A percentile compares a stretch with the other conserved stretches of the same genome.
These are phyloP conservation scores for Nicotiana otophora DNA, from an alignment of 257 asterid genomes.

Conservation along the genomic window DNA sequence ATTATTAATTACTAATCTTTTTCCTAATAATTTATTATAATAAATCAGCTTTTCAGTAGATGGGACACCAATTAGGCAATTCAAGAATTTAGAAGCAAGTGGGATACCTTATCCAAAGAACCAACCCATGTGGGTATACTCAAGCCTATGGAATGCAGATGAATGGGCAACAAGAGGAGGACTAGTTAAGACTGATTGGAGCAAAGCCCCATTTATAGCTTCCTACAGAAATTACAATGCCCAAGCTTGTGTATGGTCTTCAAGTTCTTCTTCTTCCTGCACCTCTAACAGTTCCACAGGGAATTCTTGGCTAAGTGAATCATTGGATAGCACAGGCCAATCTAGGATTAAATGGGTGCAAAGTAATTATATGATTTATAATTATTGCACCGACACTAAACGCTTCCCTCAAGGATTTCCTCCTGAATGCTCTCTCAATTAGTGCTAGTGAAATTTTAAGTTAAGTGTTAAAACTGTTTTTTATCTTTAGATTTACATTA, in stretches of 20 bases:
- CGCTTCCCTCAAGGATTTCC: conserved; percentile 7
- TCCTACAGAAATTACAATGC: not conserved
- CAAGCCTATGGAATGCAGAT: conserved; percentile 5
- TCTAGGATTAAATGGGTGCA: conserved; percentile 8
- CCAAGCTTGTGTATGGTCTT: not conserved
- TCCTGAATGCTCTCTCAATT: not conserved
- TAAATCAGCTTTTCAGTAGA: not conserved
- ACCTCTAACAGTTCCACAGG: not conserved
- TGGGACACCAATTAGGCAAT: conserved; percentile 6
- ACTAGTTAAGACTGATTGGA: conserved; percentile 2
- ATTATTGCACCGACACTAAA: not conserved
- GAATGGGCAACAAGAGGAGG: conserved; percentile 9
- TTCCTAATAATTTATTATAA: not conserved
- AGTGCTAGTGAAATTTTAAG: not conserved
- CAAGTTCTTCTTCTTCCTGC: not conserved
- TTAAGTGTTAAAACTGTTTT: not conserved
- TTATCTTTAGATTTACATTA: not conserved
- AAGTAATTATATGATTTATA: not conserved
- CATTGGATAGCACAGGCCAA: not conserved
- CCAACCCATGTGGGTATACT: conserved; percentile 3
- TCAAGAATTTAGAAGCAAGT: not conserved
- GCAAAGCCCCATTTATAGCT: not conserved
- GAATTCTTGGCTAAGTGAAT: conserved; percentile 3
- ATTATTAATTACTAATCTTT: not conserved
- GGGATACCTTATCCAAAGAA: not conserved